Base-by-base conservation (phyloP, 148 eudicot genomes). In the Camellia sinensis region DNA sequence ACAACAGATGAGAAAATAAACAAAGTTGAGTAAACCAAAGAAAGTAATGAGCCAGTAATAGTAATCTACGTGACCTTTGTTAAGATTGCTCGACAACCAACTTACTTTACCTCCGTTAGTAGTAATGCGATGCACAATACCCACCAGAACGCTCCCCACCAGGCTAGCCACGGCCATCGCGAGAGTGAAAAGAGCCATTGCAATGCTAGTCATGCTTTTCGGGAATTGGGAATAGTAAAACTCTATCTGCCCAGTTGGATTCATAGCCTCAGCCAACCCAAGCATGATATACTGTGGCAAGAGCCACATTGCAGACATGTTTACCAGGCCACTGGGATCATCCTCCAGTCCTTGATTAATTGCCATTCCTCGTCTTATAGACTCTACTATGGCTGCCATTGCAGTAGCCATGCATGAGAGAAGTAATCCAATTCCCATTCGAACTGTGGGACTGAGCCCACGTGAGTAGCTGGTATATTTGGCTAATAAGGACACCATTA, bases 251-350 rank as follows among this genome's bases (percentile, higher is more conserved):
- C 80, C 86, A 62, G 75, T 76, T 13, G 77, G 72, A 71, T 63
- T 80, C 4, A 83, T 76, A 53, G 80, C 86, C 67, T 87, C 88
- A 0, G 85, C 86, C 3, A 85, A 43, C 46, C 91, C 89, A 56
- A 77, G 11, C 45, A 87, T 18, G 45, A 76, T 69, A 29, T 75
- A 83, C 53, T 86, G 90, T 54, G 88, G 90, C 0, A 80, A 83
- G 68, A 86, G 70, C 90, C 92, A 89, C 82, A 79, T 43, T n/a
- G 87, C 87, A 8, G 90, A 89, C 87, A 87, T 87, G 82, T 79
- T 73, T 7, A 85, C 56, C n/a, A 82, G 68, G 37, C 65, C 83
- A 14, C 65, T 2, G 13, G 83, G 70, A 50, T 85, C 18, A 41
- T 84, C 79, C 78, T 79, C 79, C 4, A 84, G 48, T 52, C 85